phyloP scores from a whole-genome alignment of 106 monocot species.

The Dendrobium nobile region DNA sequence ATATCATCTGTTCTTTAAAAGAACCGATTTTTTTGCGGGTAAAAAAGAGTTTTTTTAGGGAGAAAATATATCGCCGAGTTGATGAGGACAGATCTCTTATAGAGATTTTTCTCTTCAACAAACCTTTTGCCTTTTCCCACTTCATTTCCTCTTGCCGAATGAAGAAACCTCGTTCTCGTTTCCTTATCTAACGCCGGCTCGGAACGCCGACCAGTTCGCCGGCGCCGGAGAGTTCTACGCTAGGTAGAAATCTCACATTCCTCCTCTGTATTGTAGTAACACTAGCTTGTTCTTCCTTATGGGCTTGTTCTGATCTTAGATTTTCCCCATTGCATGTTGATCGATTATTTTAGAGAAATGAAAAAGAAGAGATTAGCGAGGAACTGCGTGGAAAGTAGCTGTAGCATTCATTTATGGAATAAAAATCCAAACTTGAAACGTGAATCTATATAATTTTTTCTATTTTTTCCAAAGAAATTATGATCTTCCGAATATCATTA shows the following conservation, averaged over 20 bases:
- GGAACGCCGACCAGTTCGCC: not conserved
- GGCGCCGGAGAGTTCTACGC: constrained; percentile 2
- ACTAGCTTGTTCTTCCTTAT: not conserved
- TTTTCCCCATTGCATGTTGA: no score
- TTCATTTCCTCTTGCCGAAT: constrained; percentile 20
- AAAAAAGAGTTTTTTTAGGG: not conserved
- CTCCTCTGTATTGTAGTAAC: not conserved
- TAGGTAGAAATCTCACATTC: not conserved
- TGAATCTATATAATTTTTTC: not conserved
- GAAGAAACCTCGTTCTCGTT: not conserved
- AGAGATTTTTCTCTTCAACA: constrained; percentile 56
- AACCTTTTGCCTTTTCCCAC: constrained; percentile 49
- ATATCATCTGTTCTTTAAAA: no score
- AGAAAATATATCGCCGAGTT: not conserved
- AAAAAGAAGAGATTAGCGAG: not conserved
- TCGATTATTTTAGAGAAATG: not conserved
- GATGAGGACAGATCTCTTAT: constrained; percentile 48
- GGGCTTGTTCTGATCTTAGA: not conserved
- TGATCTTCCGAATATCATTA: not conserved
- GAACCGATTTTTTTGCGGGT: no score
- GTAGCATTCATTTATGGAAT: not conserved
- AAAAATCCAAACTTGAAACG: no score
- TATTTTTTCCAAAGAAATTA: not conserved
- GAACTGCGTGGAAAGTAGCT: not conserved
- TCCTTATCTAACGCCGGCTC: not conserved